A percentile compares a stretch with the other conserved stretches of the same genome.
phyloP scores from a whole-genome alignment of 257 asterid species.

The Jaltomata sinuosa region DNA sequence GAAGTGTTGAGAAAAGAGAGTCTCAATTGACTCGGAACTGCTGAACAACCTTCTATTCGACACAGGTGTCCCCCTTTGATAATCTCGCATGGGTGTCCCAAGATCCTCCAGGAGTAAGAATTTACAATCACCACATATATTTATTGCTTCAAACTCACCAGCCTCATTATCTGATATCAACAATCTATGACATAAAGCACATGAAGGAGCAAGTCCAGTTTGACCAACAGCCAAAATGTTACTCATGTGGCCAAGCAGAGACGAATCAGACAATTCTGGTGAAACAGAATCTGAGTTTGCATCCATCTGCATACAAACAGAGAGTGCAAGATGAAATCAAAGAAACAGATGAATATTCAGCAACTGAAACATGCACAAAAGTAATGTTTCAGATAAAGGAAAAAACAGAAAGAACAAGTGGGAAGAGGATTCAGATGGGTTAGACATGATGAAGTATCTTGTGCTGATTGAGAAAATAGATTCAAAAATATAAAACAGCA shows the following conservation, averaged over 20 bases:
- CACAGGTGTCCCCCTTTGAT: constrained; percentile 21
- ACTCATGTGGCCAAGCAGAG: constrained; percentile 13
- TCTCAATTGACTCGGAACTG: constrained; percentile 57
- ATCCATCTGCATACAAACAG: constrained; percentile 16
- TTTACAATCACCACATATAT: constrained; percentile 70
- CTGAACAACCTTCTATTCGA: constrained; percentile 34
- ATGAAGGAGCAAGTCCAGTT: constrained; percentile 14
- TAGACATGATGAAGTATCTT: background rate
- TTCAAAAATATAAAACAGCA: background rate
- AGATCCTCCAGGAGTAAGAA: constrained; percentile 66
- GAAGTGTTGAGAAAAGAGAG: constrained; percentile 52
- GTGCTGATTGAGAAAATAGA: background rate
- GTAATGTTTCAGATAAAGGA: background rate
- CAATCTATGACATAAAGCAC: constrained; percentile 54
- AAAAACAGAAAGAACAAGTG: background rate
- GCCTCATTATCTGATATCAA: constrained; percentile 29
- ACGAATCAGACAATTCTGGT: constrained; percentile 26
- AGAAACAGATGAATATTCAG: background rate
- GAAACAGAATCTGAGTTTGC: constrained; percentile 25
- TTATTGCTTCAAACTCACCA: constrained; percentile 35
- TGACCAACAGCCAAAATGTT: constrained; percentile 12
- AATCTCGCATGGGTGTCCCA: constrained; percentile 42
- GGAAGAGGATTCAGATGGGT: background rate
- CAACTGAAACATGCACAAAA: background rate
- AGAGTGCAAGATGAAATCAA: background rate